Conservation (phyloP, 768 basidiomycete genomes). For the Xerocomus potaroensis region DNA sequence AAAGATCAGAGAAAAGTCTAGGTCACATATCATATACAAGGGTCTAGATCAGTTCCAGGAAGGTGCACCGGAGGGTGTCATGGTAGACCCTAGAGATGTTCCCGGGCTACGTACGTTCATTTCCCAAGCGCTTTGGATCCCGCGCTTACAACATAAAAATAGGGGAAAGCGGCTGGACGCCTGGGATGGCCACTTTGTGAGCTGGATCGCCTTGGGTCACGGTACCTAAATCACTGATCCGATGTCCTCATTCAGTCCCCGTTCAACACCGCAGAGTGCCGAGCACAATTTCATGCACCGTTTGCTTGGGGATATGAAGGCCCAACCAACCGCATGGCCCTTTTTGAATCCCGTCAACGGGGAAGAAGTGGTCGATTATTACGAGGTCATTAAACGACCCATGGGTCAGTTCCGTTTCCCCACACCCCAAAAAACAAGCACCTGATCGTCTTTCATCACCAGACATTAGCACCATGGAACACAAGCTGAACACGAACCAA, state of each 20-base stretch:
- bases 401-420: constrained; percentile 65
- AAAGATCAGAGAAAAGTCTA: constrained; percentile 84
- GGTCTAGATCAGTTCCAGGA: constrained; percentile 76
- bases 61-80: constrained; percentile 46
- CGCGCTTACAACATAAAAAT: constrained; percentile 27
- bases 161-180: constrained; percentile 94
- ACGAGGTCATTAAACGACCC: constrained; percentile 81
- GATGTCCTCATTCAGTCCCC: constrained; percentile 25
- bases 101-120: constrained; percentile 73
- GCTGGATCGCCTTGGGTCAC: constrained; percentile 16
- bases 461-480: constrained; percentile 87
- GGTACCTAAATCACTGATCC: constrained; percentile 1
- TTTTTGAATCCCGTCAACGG: constrained; percentile 78
- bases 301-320: constrained; percentile 72
- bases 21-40: constrained; percentile 78
- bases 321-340: constrained; percentile 81
- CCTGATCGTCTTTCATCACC: neutral
- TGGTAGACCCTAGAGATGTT: constrained; percentile 70
- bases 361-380: constrained; percentile 83
- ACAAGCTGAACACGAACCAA: constrained; percentile 85
- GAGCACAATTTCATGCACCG: constrained; percentile 69
- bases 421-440: too few species aligned
- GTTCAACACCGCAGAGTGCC: constrained; percentile 46
- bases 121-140: neutral
- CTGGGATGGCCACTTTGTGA: constrained; percentile 71